Evolutionary conservation across 176 grass and related monocot species (phyloP).

Genomic region (Lolium multiflorum): DNA sequence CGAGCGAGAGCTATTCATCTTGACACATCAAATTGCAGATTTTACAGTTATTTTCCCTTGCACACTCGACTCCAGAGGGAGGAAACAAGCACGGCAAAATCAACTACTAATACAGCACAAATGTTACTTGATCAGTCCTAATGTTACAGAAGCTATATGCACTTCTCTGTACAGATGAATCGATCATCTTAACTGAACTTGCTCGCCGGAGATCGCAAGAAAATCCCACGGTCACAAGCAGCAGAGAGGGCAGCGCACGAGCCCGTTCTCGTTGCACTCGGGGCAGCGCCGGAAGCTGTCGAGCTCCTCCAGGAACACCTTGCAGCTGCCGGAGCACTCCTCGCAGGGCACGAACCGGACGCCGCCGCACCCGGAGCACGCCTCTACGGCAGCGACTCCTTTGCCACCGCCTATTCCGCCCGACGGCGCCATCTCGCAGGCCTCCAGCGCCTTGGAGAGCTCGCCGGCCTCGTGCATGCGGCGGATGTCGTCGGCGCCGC

Average conservation of each 20-base stretch:
- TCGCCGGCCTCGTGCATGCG: constrained; percentile 82
- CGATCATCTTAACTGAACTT: neutral
- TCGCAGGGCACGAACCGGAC: constrained; percentile 88
- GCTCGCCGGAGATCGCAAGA: neutral
- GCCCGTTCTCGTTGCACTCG: constrained; percentile 97
- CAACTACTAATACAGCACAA: neutral
- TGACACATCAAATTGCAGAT: neutral
- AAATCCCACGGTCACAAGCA: constrained; percentile 39
- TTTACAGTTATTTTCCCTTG: neutral
- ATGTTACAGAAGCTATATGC: constrained; percentile 40
- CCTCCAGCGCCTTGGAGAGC: constrained; percentile 50
- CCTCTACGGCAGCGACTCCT: constrained; percentile 18
- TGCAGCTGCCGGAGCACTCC: constrained; percentile 97
- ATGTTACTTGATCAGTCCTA: constrained; percentile 51
- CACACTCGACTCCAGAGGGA: neutral
- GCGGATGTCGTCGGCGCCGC: constrained; percentile 70
- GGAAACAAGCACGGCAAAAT: neutral
- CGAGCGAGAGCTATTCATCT: neutral
- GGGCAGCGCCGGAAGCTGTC: constrained; percentile 74
- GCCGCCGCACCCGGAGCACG: constrained; percentile 83
- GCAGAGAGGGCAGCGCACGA: constrained; percentile 78
- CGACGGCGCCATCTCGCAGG: constrained; percentile 58
- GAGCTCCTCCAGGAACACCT: constrained; percentile 77
- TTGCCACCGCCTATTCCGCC: constrained; percentile 29
- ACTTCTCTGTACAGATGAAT: constrained; percentile 43